Percentiles rank a stretch among this genome's conserved stretches.
Evolutionary conservation across 176 grass and related monocot genomes (phyloP).

Genomic region (Puccinellia tenuiflora): DNA sequence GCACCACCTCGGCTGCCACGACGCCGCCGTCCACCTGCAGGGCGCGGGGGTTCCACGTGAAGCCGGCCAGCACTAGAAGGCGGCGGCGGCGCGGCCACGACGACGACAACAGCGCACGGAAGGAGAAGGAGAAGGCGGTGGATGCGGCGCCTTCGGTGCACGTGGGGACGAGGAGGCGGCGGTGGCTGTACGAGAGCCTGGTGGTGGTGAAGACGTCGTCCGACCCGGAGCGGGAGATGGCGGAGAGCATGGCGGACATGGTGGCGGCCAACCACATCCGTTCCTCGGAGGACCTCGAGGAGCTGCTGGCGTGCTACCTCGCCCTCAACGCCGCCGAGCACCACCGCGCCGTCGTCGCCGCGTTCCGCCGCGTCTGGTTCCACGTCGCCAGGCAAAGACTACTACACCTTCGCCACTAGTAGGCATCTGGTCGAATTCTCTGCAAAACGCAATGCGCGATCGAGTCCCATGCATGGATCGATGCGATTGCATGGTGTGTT

Average conservation of each 20-base stretch:
- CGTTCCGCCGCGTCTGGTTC: conserved; percentile 56
- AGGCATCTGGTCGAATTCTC: not conserved
- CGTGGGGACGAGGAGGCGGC: not conserved
- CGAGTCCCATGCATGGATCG: not conserved
- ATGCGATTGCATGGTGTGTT: not conserved
- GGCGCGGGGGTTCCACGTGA: conserved; percentile 35
- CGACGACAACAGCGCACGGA: not conserved
- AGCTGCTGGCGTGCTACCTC: conserved; percentile 84
- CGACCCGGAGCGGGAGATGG: conserved; percentile 72
- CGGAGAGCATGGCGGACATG: conserved; percentile 91
- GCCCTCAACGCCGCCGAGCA: conserved; percentile 83
- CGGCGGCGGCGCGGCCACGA: not conserved
- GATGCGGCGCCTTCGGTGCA: not conserved
- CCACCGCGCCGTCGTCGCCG: conserved; percentile 51
- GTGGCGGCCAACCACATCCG: conserved; percentile 53
- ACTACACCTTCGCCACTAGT: not conserved
- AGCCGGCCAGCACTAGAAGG: not conserved
- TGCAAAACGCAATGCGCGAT: not conserved
- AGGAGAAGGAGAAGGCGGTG: not conserved
- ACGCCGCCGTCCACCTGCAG: conserved; percentile 28
- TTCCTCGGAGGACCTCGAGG: conserved; percentile 60
- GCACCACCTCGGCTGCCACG: conserved; percentile 33
- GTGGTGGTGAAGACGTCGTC: conserved; percentile 70
- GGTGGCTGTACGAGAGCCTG: conserved; percentile 66
- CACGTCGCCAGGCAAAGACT: conserved; percentile 27